Base-by-base conservation (phyloP, 2,329 filamentous ascomycete genomes). In the Byssothecium circinans region DNA sequence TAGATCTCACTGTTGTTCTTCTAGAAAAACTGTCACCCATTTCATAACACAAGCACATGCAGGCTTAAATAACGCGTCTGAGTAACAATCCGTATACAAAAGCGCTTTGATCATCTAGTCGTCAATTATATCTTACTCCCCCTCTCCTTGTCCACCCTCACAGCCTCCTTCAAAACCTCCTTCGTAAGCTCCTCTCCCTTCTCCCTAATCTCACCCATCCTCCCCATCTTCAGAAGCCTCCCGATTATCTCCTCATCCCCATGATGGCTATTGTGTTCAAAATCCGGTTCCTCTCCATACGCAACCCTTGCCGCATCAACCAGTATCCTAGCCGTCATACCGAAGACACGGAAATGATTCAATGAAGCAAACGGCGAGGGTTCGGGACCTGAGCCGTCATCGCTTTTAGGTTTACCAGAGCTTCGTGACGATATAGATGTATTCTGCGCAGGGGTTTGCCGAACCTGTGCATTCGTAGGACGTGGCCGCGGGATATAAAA, bases 281-380 rank as follows among this genome's bases (percentile, higher is more conserved):
- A 95, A 66, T 90, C 87, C 3, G 92, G 92, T 65, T 89, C 83
- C 72, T 87, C 81, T 2, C 74, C 86, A 68, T 94, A 97, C 17
- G 91, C 92, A 15, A 95, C 80, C 53, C 89, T 79, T 27, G 92
- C 91, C 4, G 88, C 87, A 72, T 97, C 92, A 4, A 96, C 89
- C 45, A 96, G 70, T 45, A 97, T 92, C 43, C 90, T 78, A 2
- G 90, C 92, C 43, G 92, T 97, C 89, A 97, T 92, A 14, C 92
- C 92, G 81, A 91, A 96, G 4, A 97, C 91, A 58, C 88, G 85
- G 72, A 94, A 96, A 30, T 39, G 78, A 34, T 74, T 74, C 36
- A 79, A 63, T 2, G 76, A 75, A 3, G 67, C 57, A n/a, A 69
- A 43, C 3, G 61, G 46, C 35, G 41, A 53, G 59, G 43, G 75